Conservation (phyloP, 257 asterid genomes). For the Phtheirospermum japonicum region DNA sequence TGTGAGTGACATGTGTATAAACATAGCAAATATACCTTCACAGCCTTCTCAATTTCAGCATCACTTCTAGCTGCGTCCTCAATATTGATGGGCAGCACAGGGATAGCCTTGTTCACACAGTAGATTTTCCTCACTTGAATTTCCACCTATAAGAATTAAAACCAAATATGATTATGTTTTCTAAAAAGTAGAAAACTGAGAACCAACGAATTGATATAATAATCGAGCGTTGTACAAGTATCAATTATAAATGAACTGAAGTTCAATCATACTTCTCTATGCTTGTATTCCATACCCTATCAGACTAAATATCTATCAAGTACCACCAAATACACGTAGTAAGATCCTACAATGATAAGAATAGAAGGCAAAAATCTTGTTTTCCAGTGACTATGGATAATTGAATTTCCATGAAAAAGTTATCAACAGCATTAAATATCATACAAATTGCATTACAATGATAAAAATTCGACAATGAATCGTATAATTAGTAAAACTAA, state of each 20-base stretch:
- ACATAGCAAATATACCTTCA: constrained; percentile 41
- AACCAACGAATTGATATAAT: not conserved
- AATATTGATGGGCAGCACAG: constrained; percentile 58
- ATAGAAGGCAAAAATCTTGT: not conserved
- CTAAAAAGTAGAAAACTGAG: not conserved
- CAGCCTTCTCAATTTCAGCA: constrained; percentile 60
- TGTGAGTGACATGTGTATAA: not conserved
- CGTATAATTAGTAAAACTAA: not conserved
- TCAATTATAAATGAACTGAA: not conserved
- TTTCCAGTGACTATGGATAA: too few species aligned
- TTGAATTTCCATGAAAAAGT: not conserved
- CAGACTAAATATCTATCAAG: not conserved
- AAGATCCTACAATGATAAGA: not conserved
- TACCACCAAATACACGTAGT: not conserved
- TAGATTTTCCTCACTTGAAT: constrained; percentile 69
- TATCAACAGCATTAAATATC: not conserved
- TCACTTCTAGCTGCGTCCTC: constrained; percentile 91
- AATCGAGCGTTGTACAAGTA: not conserved
- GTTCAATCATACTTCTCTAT: not conserved
- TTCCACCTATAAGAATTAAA: constrained; percentile 54
- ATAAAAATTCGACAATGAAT: not conserved
- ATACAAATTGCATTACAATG: not conserved
- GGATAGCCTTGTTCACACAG: constrained; percentile 57
- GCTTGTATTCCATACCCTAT: not conserved
- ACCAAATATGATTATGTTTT: not conserved